A percentile compares a stretch with the other conserved stretches of the same genome.
These are phyloP conservation scores for Colletotrichum orchidophilum DNA, from an alignment of 2,329 filamentous ascomycete species.

Conservation along the genomic window DNA sequence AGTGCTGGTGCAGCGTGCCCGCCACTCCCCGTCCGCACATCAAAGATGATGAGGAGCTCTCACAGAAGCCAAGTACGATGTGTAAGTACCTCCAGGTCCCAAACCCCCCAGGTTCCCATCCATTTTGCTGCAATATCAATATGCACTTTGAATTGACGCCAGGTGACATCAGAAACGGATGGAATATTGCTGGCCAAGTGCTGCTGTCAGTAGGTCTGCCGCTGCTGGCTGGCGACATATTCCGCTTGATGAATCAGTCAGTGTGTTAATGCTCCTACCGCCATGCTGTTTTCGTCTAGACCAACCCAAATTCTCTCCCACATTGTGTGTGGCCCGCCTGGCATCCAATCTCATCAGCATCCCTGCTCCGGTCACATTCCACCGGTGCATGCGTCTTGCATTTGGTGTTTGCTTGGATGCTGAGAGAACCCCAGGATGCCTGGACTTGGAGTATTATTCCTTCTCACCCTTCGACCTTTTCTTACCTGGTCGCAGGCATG, in stretches of 20 bases:
- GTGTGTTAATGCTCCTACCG: neutral
- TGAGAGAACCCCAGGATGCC: neutral
- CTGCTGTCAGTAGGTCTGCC: neutral
- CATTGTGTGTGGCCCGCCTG: constrained; percentile 4
- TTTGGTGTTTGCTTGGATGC: constrained; percentile 14
- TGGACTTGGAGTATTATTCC: neutral
- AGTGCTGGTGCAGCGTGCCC: neutral
- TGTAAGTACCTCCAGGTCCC: neutral
- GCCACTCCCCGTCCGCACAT: neutral
- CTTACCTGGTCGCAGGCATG: neutral
- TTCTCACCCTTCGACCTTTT: neutral
- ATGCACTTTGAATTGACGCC: neutral
- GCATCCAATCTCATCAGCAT: constrained; percentile 27
- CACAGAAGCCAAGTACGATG: neutral
- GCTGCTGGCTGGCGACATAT: neutral
- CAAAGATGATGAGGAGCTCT: neutral
- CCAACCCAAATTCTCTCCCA: constrained; percentile 26
- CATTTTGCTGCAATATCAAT: neutral
- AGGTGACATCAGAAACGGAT: neutral
- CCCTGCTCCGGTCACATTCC: constrained; percentile 28
- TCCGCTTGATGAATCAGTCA: constrained; percentile 16
- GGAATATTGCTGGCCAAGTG: neutral
- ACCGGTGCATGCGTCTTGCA: constrained; percentile 7
- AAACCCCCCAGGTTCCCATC: neutral
- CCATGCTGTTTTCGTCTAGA: constrained; percentile 31